phyloP scores from a whole-genome alignment of 352 stramenopile species.

The Globisporangium acanthophoron region DNA sequence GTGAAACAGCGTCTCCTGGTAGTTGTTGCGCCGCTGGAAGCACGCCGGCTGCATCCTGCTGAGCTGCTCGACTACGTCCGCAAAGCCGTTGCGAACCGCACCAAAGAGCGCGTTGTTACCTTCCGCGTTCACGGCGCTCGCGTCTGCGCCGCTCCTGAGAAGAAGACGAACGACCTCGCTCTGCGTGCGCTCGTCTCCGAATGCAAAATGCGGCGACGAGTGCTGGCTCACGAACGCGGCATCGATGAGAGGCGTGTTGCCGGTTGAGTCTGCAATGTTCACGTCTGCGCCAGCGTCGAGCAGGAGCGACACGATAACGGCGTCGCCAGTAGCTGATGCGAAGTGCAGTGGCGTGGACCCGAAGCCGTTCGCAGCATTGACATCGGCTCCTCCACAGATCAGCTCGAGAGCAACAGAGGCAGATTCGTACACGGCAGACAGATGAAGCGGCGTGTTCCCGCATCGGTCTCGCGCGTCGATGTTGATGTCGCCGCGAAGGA shows the following conservation, averaged over 20 bases:
- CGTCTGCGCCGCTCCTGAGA: constrained; percentile 17
- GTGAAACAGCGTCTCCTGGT: constrained; percentile 19
- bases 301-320: constrained; percentile 19
- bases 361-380: constrained; percentile 22
- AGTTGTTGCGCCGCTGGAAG: constrained; percentile 7
- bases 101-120: constrained; percentile 18
- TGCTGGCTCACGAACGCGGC: constrained; percentile 31
- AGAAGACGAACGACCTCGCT: constrained; percentile 20
- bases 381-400: constrained; percentile 17
- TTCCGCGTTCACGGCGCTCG: constrained; percentile 12
- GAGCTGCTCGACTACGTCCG: constrained; percentile 9
- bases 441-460: constrained; percentile 32
- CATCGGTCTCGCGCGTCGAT: constrained; percentile 22
- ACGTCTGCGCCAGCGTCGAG: constrained; percentile 22
- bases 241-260: constrained; percentile 33
- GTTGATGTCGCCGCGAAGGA: constrained; percentile 5
- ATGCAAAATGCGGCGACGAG: constrained; percentile 22
- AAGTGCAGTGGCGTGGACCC: constrained; percentile 28
- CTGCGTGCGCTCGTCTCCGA: constrained; percentile 25
- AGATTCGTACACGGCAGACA: constrained; percentile 30
- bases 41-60: neutral
- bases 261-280: constrained; percentile 18
- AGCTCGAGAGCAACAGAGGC: constrained; percentile 13
- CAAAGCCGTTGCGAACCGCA: constrained; percentile 20
- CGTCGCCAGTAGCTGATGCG: constrained; percentile 27